Base-by-base conservation (phyloP, 495 filamentous ascomycete species). In the Penicillium herquei region DNA sequence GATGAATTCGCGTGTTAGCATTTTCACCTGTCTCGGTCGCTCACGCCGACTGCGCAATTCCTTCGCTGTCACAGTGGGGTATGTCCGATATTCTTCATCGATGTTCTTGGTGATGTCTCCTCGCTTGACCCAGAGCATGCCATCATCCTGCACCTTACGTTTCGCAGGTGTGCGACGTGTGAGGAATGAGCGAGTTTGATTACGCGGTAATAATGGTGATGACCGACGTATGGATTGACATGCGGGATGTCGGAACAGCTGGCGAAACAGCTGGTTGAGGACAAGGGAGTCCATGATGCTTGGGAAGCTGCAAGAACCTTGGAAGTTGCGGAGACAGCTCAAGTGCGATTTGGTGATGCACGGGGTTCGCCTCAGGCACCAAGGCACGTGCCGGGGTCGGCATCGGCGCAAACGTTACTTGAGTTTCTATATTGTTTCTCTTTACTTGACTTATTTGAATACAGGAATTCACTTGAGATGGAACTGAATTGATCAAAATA, bases 1-100 rank as follows among this genome's bases (percentile, higher is more conserved):
- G 63, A 99, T 94, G 68, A 98, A 99, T 75, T 99, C 95, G 54
- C 94, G 81, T 62, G 91, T 87, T 61, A 96, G 71, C 94, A 99
- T 99, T 82, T 96, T 96, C 51, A 96, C 92, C 63, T 89, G 79
- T 67, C 80, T 84, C 11, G 94, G 94, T 58, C 95, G 78, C 63
- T 96, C 88, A 43, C 76, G 83, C 40, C 88, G 75, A 52, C 67
- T 75, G 46, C 86, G 83, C 61, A 99, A 71, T 21, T 87, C 83
- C 58, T 89, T 82, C 7, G 93, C 84, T 7, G 92, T 96, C 16
- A 98, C 89, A 61, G 86, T 82, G 1, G 94, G 92, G 66, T 90
- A 96, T 55, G 76, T 75, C 52, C 80, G 73, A 70, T 87, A 93
- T 67, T 98, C 92, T 44, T 90, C 82, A 6, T 79, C 76, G 72